Evolutionary conservation across 2,329 filamentous ascomycete species (phyloP).

Genomic region (Botryotinia convoluta): DNA sequence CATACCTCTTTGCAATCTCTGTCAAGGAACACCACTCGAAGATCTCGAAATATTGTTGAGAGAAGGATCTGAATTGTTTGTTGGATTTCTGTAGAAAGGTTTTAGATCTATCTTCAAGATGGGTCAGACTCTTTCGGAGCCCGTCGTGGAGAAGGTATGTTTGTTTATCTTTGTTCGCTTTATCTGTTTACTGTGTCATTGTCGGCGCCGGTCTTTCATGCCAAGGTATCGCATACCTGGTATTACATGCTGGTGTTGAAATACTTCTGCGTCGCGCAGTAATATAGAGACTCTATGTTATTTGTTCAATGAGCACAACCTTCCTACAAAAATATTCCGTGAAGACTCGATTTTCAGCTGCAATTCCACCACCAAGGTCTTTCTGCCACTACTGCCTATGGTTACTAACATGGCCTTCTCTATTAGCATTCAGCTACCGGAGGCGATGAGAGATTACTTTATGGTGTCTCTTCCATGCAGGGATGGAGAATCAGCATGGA

Average conservation of each 20-base stretch:
- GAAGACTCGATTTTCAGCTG: neutral
- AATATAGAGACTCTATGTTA: neutral
- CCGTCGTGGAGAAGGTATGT: conserved; percentile 96
- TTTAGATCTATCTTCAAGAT: conserved; percentile 49
- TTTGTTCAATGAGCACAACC: neutral
- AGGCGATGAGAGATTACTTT: conserved; percentile 89
- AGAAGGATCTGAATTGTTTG: conserved; percentile 15
- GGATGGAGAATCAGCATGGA: conserved; percentile 99
- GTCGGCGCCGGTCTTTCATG: conserved; percentile 5
- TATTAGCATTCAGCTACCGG: conserved; percentile 79
- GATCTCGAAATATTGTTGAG: neutral
- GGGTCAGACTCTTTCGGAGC: conserved; percentile 99
- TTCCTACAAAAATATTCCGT: neutral
- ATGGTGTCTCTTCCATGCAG: conserved; percentile 97
- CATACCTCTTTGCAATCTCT: conserved; percentile 19
- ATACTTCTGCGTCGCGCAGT: neutral
- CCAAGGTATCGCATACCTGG: conserved; percentile 12
- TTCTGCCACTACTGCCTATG: neutral
- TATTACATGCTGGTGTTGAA: neutral
- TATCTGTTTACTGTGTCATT: conserved; percentile 18
- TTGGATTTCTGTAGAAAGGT: conserved; percentile 33
- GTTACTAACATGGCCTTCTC: conserved; percentile 23
- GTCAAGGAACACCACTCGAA: conserved; percentile 1
- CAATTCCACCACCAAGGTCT: neutral
- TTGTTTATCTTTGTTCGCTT: conserved; percentile 18